phyloP scores from a whole-genome alignment of 352 stramenopile species.

The Globisporangium irregulare region DNA sequence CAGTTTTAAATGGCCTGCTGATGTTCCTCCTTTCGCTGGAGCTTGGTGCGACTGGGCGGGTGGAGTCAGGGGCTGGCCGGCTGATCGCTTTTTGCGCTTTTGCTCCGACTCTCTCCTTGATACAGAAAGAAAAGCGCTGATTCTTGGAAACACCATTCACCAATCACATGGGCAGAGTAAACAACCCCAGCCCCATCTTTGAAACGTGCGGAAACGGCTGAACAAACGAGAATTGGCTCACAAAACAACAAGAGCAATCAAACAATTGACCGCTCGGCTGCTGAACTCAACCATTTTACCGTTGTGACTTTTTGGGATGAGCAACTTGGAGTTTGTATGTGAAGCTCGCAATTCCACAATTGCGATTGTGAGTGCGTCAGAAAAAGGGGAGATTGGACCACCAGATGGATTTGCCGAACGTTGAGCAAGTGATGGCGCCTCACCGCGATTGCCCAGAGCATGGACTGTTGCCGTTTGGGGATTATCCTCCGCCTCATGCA shows the following conservation, averaged over 20 bases:
- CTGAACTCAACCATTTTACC: not conserved
- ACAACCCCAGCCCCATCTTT: not conserved
- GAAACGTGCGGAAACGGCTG: not conserved
- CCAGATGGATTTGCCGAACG: conserved; percentile 14
- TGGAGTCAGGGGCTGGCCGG: no score
- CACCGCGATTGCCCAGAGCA: not conserved
- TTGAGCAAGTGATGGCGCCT: conserved; percentile 12
- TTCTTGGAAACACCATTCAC: not conserved
- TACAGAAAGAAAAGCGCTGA: not conserved
- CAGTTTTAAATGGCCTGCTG: not conserved
- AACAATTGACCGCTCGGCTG: not conserved
- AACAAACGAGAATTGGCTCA: not conserved
- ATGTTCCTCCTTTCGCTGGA: not conserved
- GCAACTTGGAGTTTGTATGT: conserved; percentile 3
- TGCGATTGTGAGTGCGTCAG: not conserved
- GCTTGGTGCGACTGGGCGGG: not conserved
- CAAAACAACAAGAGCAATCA: not conserved
- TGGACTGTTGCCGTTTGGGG: not conserved
- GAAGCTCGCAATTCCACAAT: not conserved
- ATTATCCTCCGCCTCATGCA: not conserved
- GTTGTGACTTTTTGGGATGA: not conserved
- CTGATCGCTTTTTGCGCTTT: not conserved
- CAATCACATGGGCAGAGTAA: not conserved
- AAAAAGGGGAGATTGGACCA: not conserved
- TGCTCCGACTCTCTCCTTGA: conserved; percentile 1